These are phyloP conservation scores for Teratosphaeria gauchensis DNA, from an alignment of 2,329 filamentous ascomycete genomes.

Conservation along the genomic window DNA sequence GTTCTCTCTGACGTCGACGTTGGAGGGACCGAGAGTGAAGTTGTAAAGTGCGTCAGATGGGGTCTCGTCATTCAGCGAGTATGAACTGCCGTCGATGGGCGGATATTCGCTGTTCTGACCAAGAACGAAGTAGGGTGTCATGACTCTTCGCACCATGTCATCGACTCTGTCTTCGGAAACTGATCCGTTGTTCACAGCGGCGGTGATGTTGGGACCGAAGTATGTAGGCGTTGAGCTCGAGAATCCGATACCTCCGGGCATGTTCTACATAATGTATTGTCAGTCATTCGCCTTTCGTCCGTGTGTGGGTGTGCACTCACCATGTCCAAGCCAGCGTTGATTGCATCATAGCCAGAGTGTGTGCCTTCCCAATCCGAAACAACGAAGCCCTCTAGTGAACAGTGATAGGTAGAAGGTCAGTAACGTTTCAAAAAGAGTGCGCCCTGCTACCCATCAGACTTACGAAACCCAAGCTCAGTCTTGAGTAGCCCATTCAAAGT, in stretches of 20 bases:
- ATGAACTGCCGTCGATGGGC: slow-evolving; percentile 25
- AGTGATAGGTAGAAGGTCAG: too few relatives aligned
- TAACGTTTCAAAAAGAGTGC: background rate
- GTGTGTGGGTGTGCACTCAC: background rate
- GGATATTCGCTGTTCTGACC: slow-evolving; percentile 42
- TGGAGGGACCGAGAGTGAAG: slow-evolving; percentile 22
- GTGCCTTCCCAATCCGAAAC: slow-evolving; percentile 53
- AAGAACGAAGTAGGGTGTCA: slow-evolving; percentile 47
- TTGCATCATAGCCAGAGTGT: slow-evolving; percentile 33
- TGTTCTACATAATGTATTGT: slow-evolving; percentile 53
- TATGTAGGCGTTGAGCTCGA: slow-evolving; percentile 4
- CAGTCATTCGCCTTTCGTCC: slow-evolving; percentile 27
- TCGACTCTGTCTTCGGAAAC: slow-evolving; percentile 45
- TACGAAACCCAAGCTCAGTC: slow-evolving; percentile 61
- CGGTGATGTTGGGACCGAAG: slow-evolving; percentile 28
- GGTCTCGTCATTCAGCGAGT: slow-evolving; percentile 5
- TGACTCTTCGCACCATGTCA: slow-evolving; percentile 45
- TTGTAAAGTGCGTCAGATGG: slow-evolving; percentile 18
- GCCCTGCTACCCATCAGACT: background rate
- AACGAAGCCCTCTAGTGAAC: slow-evolving; percentile 26
- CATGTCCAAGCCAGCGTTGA: slow-evolving; percentile 23
- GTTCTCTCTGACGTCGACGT: slow-evolving; percentile 29
- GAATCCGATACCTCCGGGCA: slow-evolving; percentile 38
- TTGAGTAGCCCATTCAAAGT: slow-evolving; percentile 60
- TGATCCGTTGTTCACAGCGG: slow-evolving; percentile 46